Evolutionary conservation across 2,329 filamentous ascomycete species (phyloP).

Genomic region (Metarhizium robertsii): DNA sequence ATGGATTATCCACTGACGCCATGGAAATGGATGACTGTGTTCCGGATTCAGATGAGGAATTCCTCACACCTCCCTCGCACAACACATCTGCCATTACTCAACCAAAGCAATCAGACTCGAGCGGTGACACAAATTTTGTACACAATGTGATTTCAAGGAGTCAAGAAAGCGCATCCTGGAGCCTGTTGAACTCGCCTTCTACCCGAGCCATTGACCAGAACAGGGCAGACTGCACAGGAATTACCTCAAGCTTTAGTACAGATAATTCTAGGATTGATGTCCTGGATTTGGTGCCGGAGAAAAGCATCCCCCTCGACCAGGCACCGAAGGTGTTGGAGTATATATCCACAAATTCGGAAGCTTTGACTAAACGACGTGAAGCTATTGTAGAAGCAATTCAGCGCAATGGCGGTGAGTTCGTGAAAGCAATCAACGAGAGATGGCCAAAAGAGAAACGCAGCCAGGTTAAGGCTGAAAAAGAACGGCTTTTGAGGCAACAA

Average conservation of each 20-base stretch:
- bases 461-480: constrained; percentile 40
- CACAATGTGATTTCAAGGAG: not conserved
- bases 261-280: not conserved
- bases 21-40: constrained; percentile 26
- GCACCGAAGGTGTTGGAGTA: constrained; percentile 18
- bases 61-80: constrained; percentile 26
- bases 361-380: constrained; percentile 26
- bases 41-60: constrained; percentile 50
- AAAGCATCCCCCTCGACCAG: constrained; percentile 12
- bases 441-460: constrained; percentile 35
- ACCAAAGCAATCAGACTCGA: not conserved
- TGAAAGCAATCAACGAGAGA: constrained; percentile 35
- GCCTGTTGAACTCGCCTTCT: not conserved
- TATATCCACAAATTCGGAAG: constrained; percentile 19
- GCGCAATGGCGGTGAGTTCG: constrained; percentile 39
- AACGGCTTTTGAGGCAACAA: constrained; percentile 35
- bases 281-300: not conserved
- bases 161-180: not conserved
- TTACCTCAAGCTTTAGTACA: constrained; percentile 1
- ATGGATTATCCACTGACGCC: not conserved
- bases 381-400: constrained; percentile 32
- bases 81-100: constrained; percentile 5
- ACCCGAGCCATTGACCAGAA: not conserved
- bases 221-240: not conserved
- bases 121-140: not conserved